These are phyloP conservation scores for Aureobasidium sp. DNA, from an alignment of 2,329 filamentous ascomycete species.

Conservation along the genomic window DNA sequence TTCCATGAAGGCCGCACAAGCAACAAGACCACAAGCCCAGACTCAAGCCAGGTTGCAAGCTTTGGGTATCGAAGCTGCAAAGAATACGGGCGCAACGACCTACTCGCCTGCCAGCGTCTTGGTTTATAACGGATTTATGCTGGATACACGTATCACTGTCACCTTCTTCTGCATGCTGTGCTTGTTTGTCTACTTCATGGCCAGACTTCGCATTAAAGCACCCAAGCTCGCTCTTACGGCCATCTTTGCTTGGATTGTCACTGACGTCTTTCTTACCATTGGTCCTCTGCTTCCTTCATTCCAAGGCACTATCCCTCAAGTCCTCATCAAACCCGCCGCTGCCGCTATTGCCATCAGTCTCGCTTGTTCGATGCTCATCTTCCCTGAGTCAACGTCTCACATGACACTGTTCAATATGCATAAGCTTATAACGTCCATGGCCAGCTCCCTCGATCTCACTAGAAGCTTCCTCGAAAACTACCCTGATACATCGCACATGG, in stretches of 20 bases:
- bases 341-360: constrained; percentile 18
- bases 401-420: constrained; percentile 18
- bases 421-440: constrained; percentile 13
- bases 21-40: constrained; percentile 18
- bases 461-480: constrained; percentile 2
- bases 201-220: constrained; percentile 13
- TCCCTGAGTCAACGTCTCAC: constrained; percentile 22
- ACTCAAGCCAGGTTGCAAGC: not conserved
- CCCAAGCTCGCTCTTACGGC: constrained; percentile 20
- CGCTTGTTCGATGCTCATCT: constrained; percentile 22
- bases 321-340: constrained; percentile 21
- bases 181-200: constrained; percentile 24
- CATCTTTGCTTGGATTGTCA: constrained; percentile 22
- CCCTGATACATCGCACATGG: constrained; percentile 11
- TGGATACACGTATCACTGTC: constrained; percentile 20
- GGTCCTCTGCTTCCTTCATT: constrained; percentile 19
- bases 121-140: constrained; percentile 21
- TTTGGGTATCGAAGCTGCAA: not conserved
- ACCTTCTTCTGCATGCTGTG: constrained; percentile 25
- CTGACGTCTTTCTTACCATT: constrained; percentile 20
- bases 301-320: constrained; percentile 19
- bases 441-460: constrained; percentile 6
- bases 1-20: constrained; percentile 19
- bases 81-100: not conserved
- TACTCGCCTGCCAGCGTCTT: constrained; percentile 5